Evolutionary conservation across 2,329 filamentous ascomycete genomes (phyloP), one percentile per base, ranked within the genome.

Genomic region (Colletotrichum noveboracense): DNA sequence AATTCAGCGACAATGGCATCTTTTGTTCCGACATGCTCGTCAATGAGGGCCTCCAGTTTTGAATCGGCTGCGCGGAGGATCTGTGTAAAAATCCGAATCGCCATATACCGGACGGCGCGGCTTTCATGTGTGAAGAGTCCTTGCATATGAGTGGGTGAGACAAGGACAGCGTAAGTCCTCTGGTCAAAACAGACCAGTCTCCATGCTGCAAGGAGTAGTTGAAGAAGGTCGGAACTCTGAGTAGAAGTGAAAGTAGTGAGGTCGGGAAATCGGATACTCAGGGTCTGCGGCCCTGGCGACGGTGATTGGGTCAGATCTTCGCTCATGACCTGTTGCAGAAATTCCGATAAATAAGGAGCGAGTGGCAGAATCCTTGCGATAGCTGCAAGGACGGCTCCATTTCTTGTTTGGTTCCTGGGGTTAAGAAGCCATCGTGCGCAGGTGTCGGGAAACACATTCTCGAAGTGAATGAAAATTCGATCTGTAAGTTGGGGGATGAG

Each of bases 331-430:
- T 88, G 87, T 84, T 93, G 90, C 77, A 95, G 90, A 83, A 96
- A 95, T 75, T 92, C 90, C 69, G 93, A 92, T 58, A 98, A 88
- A 82, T 96, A 92, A 66, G 95, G 94, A 78, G 94, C 94, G 87
- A 97, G 93, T 21, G 95, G 95, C 79, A 98, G 84, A 77, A 98
- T 89, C 80, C 94, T 91, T 76, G 94, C 94, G 86, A 98, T 94
- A 36, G 94, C 93, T 71, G 93, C 90, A 77, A 96, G 89, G 68
- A 93, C 85, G 71, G 80, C 84, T 79, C 83, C 84, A 79, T 84
- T 84, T 79, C 80, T 83, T 70, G 78, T 79, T 77, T 84, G 81
- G 56, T 82, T 84, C 32, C 84, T 83, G 32, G 86, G 80, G 82
- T 86, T 83, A 80, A 88, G 87, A 60, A 94, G 87, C 95, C 95